Evolutionary conservation across 768 basidiomycete genomes (phyloP).

Genomic region (Kwoniella bestiolae): DNA sequence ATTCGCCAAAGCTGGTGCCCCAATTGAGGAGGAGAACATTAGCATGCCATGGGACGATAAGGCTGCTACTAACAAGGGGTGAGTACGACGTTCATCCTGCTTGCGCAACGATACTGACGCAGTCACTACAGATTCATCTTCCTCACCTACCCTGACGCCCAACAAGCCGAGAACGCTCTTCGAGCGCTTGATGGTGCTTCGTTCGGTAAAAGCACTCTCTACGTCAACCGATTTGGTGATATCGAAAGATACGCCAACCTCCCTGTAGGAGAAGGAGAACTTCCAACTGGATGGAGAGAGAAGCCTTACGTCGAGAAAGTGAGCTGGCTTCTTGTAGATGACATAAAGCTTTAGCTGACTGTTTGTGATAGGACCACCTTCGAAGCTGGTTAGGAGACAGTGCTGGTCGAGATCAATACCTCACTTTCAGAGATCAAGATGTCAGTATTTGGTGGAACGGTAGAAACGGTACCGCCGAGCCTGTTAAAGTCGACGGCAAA

Average conservation of each 20-base stretch:
- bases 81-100: constrained; percentile 30
- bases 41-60: constrained; percentile 85
- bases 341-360: neutral
- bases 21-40: constrained; percentile 76
- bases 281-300: constrained; percentile 54
- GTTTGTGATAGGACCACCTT: constrained; percentile 77
- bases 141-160: constrained; percentile 60
- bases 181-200: constrained; percentile 59
- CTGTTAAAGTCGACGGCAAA: constrained; percentile 52
- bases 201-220: constrained; percentile 86
- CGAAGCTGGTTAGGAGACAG: constrained; percentile 92
- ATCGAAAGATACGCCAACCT: constrained; percentile 79
- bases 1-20: constrained; percentile 77
- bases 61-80: constrained; percentile 91
- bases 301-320: constrained; percentile 51
- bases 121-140: constrained; percentile 71
- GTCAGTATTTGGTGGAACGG: constrained; percentile 92
- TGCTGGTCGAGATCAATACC: constrained; percentile 92
- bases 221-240: constrained; percentile 84
- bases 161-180: constrained; percentile 56
- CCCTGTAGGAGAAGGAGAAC: constrained; percentile 53
- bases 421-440: constrained; percentile 89
- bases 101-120: neutral
- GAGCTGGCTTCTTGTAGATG: neutral
- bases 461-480: constrained; percentile 64